Evolutionary conservation across 1,284 basidiomycete species (phyloP).

Genomic region (Microbotryum silenes-acaulis): DNA sequence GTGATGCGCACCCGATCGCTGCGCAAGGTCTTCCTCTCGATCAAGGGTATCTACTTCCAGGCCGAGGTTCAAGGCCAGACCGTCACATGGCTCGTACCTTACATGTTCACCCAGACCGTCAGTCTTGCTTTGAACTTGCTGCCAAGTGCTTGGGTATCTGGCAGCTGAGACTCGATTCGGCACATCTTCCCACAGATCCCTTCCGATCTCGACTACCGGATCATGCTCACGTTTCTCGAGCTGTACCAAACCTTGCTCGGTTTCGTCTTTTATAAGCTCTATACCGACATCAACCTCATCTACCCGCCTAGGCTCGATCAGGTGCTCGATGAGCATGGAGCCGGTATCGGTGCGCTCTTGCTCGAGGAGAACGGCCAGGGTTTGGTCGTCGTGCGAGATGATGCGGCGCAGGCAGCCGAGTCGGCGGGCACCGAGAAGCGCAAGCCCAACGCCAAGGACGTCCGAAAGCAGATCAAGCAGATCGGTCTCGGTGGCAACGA

Average conservation of each 20-base stretch:
- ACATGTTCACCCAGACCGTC: slow-evolving; percentile 94
- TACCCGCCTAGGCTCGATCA: slow-evolving; percentile 89
- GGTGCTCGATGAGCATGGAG: slow-evolving; percentile 76
- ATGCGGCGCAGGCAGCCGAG: slow-evolving; percentile 37
- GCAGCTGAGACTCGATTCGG: background rate
- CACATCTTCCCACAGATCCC: slow-evolving; percentile 60
- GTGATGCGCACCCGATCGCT: slow-evolving; percentile 81
- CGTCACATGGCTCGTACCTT: slow-evolving; percentile 90
- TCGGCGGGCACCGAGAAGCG: slow-evolving; percentile 34
- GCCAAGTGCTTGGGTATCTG: slow-evolving; percentile 1
- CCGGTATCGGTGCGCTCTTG: slow-evolving; percentile 87
- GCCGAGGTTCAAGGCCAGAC: slow-evolving; percentile 88
- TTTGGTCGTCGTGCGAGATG: slow-evolving; percentile 33
- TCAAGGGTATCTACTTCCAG: slow-evolving; percentile 98
- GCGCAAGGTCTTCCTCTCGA: slow-evolving; percentile 89
- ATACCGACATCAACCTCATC: slow-evolving; percentile 83
- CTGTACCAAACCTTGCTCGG: slow-evolving; percentile 94
- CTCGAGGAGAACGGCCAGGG: slow-evolving; percentile 50
- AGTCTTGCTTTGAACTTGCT: slow-evolving; percentile 33
- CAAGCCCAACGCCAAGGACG: slow-evolving; percentile 46
- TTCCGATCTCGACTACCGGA: slow-evolving; percentile 90
- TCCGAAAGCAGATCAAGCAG: slow-evolving; percentile 48
- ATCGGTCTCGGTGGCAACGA: slow-evolving; percentile 37
- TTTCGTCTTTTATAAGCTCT: slow-evolving; percentile 96
- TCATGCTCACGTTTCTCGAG: slow-evolving; percentile 97